Base-by-base conservation (phyloP, 306 rosid genomes). In the Lagenaria siceraria region DNA sequence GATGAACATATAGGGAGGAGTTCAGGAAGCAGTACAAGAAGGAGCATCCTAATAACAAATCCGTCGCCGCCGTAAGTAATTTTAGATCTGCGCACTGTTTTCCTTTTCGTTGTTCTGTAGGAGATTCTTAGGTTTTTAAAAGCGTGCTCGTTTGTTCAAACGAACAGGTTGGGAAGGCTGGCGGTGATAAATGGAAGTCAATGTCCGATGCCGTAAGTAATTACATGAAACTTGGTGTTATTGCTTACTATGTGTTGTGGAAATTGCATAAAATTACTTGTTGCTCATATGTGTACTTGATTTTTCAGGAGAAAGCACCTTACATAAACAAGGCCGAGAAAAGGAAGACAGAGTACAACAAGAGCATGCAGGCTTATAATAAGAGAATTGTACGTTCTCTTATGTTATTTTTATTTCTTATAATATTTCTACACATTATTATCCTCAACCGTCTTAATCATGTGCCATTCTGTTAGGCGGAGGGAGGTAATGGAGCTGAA, bases 81-180 rank as follows among this genome's bases (percentile, higher is more conserved):
- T 43, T 56, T 25, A 56, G 72, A 54, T 83, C 33, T 40, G n/a
- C n/a, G 11, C 2, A 10, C 3, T 8, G 14, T 4, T 69, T 38
- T 3, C 43, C 0, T 56, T 33, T 27, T 2, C 1, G 5, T 70
- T 19, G 7, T 8, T 15, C 10, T 63, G 6, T 42, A 14, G 24
- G 3, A 14, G 5, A 46, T n/a, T 21, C 43, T 5, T n/a, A 5
- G 14, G 8, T 66, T 66, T 66, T 7, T 40, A 4, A 15, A 19
- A 9, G 14, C 1, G 14, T 2, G 7, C 38, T 46, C 35, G 7
- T n/a, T 9, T 1, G 8, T 22, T 43, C 5, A 40, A 53, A 12
- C 48, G 1, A 31, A 24, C 60, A 95, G 99, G 97, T 92, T 25
- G 97, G 96, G 0, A 95, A 90, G 83, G 99, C 99, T 66, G 96